Evolutionary conservation across 352 stramenopile species (phyloP), one percentile per base, ranked within the genome.

Genomic region (Phytopythium oedochilum): DNA sequence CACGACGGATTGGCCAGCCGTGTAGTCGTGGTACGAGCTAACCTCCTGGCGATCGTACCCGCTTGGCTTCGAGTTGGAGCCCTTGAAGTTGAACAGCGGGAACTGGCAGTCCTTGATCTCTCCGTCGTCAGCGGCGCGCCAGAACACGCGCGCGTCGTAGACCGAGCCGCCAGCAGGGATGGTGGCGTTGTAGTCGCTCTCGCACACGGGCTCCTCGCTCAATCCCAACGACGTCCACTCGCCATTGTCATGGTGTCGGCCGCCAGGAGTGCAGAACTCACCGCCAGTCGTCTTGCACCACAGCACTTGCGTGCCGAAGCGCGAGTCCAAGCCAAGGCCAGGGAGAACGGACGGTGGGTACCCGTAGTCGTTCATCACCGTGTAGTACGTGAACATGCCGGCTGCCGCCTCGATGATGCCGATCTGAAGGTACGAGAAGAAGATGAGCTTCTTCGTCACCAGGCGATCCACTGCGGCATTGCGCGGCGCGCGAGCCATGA

Each of bases 391-490:
- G 59, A 94, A 95, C 75, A 96, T 96, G 1, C 88, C 90, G 2
- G 83, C 85, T 0, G 85, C 65, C 5, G 83, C 87, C 57, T 96
- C 79, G 28, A 97, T 96, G 44, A 97, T 72, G 18, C 91, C 91
- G 45, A 97, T 96, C 44, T 89, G 69, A 0, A 85, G 51, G 62
- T 98, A 97, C 14, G 86, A 76, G 52, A 94, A 94, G 43, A 70
- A 86, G 14, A 98, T 78, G n/a, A 97, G 78, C 63, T 96, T 94
- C 60, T 70, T 73, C 15, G 84, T 97, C 48, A 98, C 92, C 0
- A 98, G 73, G 32, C 82, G 78, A 45, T 97, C 88, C 2, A 89
- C 68, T 9, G 83, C 78, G 28, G 82, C 72, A 55, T 97, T 91
- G 15, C 88, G 75, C 10, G 88, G 83, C 2, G 77, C 66, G 2